These are phyloP conservation scores for Rossbeevera mucosa DNA, from an alignment of 768 basidiomycete species.

Conservation along the genomic window DNA sequence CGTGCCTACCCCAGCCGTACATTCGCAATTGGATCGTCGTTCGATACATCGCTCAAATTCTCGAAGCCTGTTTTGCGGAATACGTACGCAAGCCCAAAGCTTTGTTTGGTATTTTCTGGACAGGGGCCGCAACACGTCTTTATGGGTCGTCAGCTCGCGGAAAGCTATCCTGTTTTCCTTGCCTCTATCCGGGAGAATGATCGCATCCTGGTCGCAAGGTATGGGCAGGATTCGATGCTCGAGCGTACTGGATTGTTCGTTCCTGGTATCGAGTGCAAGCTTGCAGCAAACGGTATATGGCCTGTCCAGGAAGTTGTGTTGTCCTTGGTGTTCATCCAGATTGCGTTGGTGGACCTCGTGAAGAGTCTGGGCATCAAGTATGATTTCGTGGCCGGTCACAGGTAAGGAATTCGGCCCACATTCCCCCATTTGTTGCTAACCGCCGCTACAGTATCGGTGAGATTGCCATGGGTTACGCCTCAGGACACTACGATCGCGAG, in stretches of 20 bases:
- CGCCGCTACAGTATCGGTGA: slow-evolving; percentile 26
- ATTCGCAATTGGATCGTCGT: slow-evolving; percentile 21
- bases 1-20: slow-evolving; percentile 27
- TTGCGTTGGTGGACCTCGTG: slow-evolving; percentile 33
- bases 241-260: slow-evolving; percentile 32
- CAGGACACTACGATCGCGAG: slow-evolving; percentile 34
- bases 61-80: slow-evolving; percentile 28
- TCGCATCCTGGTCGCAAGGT: slow-evolving; percentile 28
- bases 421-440: slow-evolving; percentile 6
- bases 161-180: slow-evolving; percentile 30
- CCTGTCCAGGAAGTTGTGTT: slow-evolving; percentile 32
- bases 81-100: slow-evolving; percentile 22
- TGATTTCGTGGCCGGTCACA: slow-evolving; percentile 34
- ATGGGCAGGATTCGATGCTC: slow-evolving; percentile 29
- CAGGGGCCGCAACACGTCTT: slow-evolving; percentile 34
- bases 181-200: slow-evolving; percentile 29
- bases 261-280: slow-evolving; percentile 22
- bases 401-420: slow-evolving; percentile 11
- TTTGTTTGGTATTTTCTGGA: slow-evolving; percentile 34
- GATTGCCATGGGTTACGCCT: slow-evolving; percentile 36
- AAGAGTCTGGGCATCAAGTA: slow-evolving; percentile 29
- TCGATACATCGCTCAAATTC: slow-evolving; percentile 24
- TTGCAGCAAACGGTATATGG: slow-evolving; percentile 27
- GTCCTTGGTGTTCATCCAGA: slow-evolving; percentile 32
- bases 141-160: slow-evolving; percentile 36